Evolutionary conservation across 192 early-diverging fungal species (phyloP).

Genomic region (Coemansia javaensis): DNA sequence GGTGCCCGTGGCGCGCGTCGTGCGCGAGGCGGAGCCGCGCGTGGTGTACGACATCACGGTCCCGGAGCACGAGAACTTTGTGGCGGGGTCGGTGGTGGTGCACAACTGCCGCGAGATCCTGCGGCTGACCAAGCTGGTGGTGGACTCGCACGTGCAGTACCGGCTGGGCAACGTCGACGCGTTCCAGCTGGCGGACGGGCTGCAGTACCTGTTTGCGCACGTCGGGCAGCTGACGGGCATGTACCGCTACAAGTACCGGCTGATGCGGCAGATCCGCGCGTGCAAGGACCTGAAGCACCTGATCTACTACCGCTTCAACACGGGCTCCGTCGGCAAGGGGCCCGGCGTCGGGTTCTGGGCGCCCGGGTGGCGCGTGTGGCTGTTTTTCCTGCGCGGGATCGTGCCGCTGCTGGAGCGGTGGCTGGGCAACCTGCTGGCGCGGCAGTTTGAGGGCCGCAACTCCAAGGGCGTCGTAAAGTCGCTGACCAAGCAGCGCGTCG

Average conservation of each 20-base stretch:
- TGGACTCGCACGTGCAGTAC: constrained; percentile 98
- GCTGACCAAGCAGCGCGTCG: constrained; percentile 98
- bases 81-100: constrained; percentile 43
- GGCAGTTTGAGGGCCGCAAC: constrained; percentile 98
- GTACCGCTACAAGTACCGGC: constrained; percentile 98
- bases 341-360: constrained; percentile 99
- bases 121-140: constrained; percentile 91
- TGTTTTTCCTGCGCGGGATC: constrained; percentile 98
- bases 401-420: constrained; percentile 96
- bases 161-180: constrained; percentile 97
- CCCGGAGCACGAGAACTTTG: constrained; percentile 50
- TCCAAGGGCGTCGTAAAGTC: constrained; percentile 97
- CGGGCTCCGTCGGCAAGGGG: constrained; percentile 94
- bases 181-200: constrained; percentile 97
- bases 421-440: constrained; percentile 96
- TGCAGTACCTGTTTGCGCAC: constrained; percentile 98
- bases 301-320: constrained; percentile 90
- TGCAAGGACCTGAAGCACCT: constrained; percentile 93
- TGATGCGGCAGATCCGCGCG: constrained; percentile 97
- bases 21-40: constrained; percentile 1
- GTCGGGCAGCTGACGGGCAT: constrained; percentile 98
- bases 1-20: constrained; percentile 15
- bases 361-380: constrained; percentile 98
- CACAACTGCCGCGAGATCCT: constrained; percentile 87
- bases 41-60: constrained; percentile 52